Evolutionary conservation across 352 stramenopile genomes (phyloP).

Genomic region (Phytophthora brassicae): DNA sequence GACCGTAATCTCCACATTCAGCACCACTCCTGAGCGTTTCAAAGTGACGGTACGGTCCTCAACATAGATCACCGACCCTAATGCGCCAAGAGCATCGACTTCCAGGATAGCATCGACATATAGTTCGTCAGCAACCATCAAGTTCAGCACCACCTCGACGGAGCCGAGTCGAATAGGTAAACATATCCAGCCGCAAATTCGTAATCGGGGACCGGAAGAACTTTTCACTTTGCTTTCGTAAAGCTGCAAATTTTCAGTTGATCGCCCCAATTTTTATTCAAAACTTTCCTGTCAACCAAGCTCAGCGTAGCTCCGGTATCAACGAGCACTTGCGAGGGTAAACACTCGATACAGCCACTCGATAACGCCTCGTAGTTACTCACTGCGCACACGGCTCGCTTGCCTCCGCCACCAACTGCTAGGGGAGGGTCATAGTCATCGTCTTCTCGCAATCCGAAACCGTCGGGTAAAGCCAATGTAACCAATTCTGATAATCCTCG

Average conservation of each 20-base stretch:
- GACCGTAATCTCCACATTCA: no score
- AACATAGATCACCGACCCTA: constrained; percentile 12
- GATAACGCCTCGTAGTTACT: no score
- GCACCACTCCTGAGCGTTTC: neutral
- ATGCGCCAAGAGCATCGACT: neutral
- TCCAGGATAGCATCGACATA: constrained; percentile 9
- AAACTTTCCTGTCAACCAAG: neutral
- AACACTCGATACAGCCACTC: no score
- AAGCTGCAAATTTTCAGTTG: neutral
- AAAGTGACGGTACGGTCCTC: neutral
- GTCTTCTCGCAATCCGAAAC: neutral
- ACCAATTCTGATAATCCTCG: neutral
- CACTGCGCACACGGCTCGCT: no score
- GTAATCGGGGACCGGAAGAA: constrained; percentile 1
- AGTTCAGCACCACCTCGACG: neutral
- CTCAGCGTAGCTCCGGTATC: constrained; percentile 7
- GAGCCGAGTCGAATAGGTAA: neutral
- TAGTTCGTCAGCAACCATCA: constrained; percentile 2
- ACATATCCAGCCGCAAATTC: neutral
- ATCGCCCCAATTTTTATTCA: constrained; percentile 1
- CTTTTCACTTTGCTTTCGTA: constrained; percentile 1
- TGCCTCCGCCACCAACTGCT: no score
- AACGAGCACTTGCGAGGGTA: no score
- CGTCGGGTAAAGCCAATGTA: neutral
- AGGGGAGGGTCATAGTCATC: no score